A percentile compares a stretch with the other conserved stretches of the same genome.
phyloP scores from a whole-genome alignment of 2,329 filamentous ascomycete genomes.

The Pseudogymnoascus pannorum region DNA sequence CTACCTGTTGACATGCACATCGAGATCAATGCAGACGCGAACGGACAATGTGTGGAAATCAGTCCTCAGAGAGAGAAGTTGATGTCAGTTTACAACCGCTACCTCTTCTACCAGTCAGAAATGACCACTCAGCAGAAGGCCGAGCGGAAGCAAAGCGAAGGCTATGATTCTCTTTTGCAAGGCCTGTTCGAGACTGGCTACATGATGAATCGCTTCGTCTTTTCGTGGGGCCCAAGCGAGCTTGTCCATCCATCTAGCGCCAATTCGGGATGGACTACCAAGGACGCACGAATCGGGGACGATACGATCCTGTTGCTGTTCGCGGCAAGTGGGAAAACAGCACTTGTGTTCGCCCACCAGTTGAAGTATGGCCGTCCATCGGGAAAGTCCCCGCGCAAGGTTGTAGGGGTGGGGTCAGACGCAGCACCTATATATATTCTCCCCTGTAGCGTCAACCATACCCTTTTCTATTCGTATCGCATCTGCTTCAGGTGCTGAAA shows the following conservation, averaged over 20 bases:
- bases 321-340: slow-evolving; percentile 22
- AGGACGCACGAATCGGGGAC: slow-evolving; percentile 17
- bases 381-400: slow-evolving; percentile 12
- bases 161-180: slow-evolving; percentile 18
- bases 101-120: slow-evolving; percentile 15
- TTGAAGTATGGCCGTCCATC: slow-evolving; percentile 19
- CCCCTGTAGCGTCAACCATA: too few relatives aligned
- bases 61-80: slow-evolving; percentile 19
- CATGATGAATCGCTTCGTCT: slow-evolving; percentile 22
- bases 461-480: too few relatives aligned
- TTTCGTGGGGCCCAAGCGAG: slow-evolving; percentile 18
- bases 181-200: slow-evolving; percentile 20
- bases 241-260: slow-evolving; percentile 14
- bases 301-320: slow-evolving; percentile 21
- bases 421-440: slow-evolving; percentile 11
- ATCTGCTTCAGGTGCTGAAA: too few relatives aligned
- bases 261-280: slow-evolving; percentile 17
- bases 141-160: slow-evolving; percentile 16
- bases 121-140: background rate
- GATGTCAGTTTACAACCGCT: slow-evolving; percentile 24
- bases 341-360: slow-evolving; percentile 19
- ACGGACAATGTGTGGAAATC: slow-evolving; percentile 17
- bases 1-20: slow-evolving; percentile 22
- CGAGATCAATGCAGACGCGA: slow-evolving; percentile 12
- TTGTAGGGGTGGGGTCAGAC: slow-evolving; percentile 22